phyloP scores from a whole-genome alignment of 129 eudicot species.

The Flaveria brownii region DNA sequence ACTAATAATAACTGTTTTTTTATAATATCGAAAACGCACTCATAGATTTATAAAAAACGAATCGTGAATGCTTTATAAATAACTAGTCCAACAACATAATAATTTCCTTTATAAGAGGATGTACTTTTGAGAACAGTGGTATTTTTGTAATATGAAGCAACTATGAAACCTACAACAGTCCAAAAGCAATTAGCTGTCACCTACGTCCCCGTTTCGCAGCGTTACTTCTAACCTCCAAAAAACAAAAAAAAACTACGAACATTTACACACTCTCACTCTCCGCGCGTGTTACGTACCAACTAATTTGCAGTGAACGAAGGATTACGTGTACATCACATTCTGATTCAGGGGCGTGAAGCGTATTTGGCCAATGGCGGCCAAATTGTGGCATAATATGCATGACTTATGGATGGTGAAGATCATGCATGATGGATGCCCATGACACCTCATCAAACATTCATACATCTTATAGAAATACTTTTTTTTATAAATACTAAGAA shows the following conservation, averaged over 20 bases:
- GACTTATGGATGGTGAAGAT: slow-evolving; percentile 40
- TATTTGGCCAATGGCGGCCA: slow-evolving; percentile 25
- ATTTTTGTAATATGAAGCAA: slow-evolving; percentile 5
- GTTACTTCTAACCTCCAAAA: slow-evolving; percentile 31
- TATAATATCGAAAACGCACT: too few relatives aligned
- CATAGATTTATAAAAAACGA: too few relatives aligned
- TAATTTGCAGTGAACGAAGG: too few relatives aligned
- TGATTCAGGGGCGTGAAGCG: background rate
- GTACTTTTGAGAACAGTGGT: slow-evolving; percentile 4
- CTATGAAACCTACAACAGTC: slow-evolving; percentile 17
- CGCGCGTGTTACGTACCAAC: background rate
- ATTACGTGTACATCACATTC: background rate
- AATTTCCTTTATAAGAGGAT: background rate
- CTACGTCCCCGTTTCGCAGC: slow-evolving; percentile 44
- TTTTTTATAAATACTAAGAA: background rate
- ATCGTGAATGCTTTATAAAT: too few relatives aligned
- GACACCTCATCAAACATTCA: slow-evolving; percentile 44
- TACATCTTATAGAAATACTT: background rate
- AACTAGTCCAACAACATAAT: too few relatives aligned
- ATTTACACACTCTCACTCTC: background rate
- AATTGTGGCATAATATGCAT: slow-evolving; percentile 45
- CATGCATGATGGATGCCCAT: slow-evolving; percentile 42
- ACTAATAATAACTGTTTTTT: too few relatives aligned
- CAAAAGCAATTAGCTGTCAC: slow-evolving; percentile 27
- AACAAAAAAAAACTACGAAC: slow-evolving; percentile 7